A percentile compares a stretch with the other conserved stretches of the same genome.
Conservation (phyloP, 108 stramenopile species). For the Asterionellopsis glacialis region DNA sequence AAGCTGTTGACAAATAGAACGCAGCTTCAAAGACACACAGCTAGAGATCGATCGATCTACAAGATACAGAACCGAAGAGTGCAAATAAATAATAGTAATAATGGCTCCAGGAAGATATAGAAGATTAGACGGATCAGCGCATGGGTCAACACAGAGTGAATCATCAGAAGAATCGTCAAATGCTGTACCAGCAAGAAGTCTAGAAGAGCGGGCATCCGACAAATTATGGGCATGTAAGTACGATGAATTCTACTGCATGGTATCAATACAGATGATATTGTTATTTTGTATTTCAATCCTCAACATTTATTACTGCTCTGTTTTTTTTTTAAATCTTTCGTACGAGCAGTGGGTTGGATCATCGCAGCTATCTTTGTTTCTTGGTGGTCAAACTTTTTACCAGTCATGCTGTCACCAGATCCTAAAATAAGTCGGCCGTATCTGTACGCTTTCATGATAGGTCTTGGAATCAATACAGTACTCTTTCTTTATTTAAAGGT, state of each 20-base stretch:
- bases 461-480: slow-evolving; percentile 29
- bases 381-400: slow-evolving; percentile 40
- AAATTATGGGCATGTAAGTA: slow-evolving; percentile 48
- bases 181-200: no score
- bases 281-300: background rate
- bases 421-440: slow-evolving; percentile 32
- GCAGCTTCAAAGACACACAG: no score
- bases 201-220: slow-evolving; percentile 35
- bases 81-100: no score
- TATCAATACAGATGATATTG: no score
- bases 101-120: no score
- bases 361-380: slow-evolving; percentile 42
- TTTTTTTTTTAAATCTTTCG: slow-evolving; percentile 1
- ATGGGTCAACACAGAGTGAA: no score
- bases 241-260: background rate
- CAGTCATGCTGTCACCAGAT: slow-evolving; percentile 34
- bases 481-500: slow-evolving; percentile 44
- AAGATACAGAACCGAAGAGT: no score
- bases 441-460: slow-evolving; percentile 29
- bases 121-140: no score
- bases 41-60: no score
- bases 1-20: no score
- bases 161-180: no score
- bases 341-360: slow-evolving; percentile 59
- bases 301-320: slow-evolving; percentile 3